Evolutionary conservation across 2,329 filamentous ascomycete genomes (phyloP), one percentile per base, ranked within the genome.

Genomic region (Exophiala xenobiotica): DNA sequence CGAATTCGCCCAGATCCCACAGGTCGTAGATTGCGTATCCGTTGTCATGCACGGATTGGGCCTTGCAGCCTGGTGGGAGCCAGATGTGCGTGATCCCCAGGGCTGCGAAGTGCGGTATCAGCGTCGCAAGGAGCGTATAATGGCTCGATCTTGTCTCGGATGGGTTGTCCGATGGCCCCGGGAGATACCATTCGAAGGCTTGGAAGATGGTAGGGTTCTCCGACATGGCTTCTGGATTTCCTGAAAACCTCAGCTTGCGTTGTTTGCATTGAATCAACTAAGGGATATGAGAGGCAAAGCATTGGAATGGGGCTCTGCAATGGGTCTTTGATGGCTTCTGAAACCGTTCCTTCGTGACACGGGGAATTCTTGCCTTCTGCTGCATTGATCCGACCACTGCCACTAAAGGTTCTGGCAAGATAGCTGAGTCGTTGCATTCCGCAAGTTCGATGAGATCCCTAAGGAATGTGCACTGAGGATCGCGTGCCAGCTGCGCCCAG

Each of bases 21-120:
- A 89, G 68, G 63, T 88, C 86, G 63, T 87, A 88, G 55, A 82
- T 75, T 63, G 85, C 82, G 59, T 86, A 86, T 2, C 86, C 86
- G 60, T 86, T 87, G 24, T 53, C 50, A 14, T 83, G 80, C 23
- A 76, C 68, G 0, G 77, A 75, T 19, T 75, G 76, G 0, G 79
- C 84, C 69, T 88, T 88, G 67, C 84, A 87, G 51, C 80, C 86
- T 0, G 86, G 86, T 0, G 86, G 86, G 3, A 88, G 77, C 85
- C 85, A 88, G 35, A 85, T 70, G 50, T 76, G 76, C 35, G 80
- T 78, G 39, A 88, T 73, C 2, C 85, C 86, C 23, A 83, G 74
- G 0, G 74, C 70, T 58, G 80, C 79, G 2, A 87, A 71, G 5
- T 71, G 69, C 0, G 80, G 77, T 1, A 86, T 63, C 4, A 74